Evolutionary conservation across 176 grass and related monocot genomes (phyloP).

Genomic region (Rhipidocladum racemiflorum): DNA sequence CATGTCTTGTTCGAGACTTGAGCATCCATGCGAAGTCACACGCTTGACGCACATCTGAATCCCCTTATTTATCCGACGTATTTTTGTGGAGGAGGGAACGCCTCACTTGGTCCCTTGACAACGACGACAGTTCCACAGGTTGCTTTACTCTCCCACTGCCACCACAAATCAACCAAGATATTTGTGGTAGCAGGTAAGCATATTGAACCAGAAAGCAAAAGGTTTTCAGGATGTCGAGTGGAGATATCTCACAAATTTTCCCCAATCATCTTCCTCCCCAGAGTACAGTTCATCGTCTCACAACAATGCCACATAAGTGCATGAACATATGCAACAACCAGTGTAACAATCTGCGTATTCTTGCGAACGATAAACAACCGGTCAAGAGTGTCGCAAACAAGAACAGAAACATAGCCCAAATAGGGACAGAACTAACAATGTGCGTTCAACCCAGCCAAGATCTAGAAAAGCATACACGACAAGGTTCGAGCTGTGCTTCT

Average conservation of each 20-base stretch:
- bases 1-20: background rate
- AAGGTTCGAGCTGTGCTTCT: background rate
- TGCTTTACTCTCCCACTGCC: background rate
- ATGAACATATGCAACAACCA: background rate
- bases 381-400: background rate
- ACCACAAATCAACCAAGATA: constrained; percentile 25
- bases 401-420: background rate
- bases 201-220: background rate
- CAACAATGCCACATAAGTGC: background rate
- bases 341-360: background rate
- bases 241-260: background rate
- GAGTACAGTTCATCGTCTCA: background rate
- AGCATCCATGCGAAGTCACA: background rate
- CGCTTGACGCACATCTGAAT: background rate
- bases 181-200: background rate
- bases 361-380: background rate
- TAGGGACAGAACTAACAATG: background rate
- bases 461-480: background rate
- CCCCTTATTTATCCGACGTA: background rate
- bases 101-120: background rate
- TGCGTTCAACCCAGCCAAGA: background rate
- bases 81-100: background rate
- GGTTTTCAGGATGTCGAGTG: background rate
- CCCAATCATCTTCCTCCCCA: background rate
- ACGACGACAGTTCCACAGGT: background rate